Base-by-base conservation (phyloP, 257 asterid species). In the Primulina huaijiensis region DNA sequence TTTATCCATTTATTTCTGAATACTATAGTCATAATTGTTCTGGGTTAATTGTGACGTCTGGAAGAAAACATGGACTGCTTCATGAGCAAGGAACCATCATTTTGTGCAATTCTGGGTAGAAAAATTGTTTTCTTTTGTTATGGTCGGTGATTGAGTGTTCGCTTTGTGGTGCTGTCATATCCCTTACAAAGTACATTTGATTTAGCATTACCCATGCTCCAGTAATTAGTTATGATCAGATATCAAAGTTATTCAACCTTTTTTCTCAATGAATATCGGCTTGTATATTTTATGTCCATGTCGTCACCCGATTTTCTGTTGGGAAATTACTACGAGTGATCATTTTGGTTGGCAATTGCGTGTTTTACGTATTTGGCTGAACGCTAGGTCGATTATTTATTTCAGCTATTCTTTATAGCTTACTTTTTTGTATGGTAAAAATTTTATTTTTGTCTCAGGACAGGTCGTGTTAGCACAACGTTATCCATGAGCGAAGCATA, bases 401-500 rank as follows among this genome's bases (percentile, higher is more conserved):
- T 62, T 65, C 71, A 33, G 50, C 59, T 71, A 56, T 58, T 73
- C 29, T 50, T 25, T 65, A 52, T 74, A 56, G 52, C 3, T 38
- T 38, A 2, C 10, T 8, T 72, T 56, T 35, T 58, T 16, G 3
- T 37, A 57, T 66, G 7, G 29, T 73, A 9, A 38, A 62, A 8
- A 69, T 66, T 9, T 53, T 25, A 2, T 17, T 73, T 55, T 62
- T 63, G 21, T 59, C 34, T 71, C 55, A 62, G 46, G 33, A 64
- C 82, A 83, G 88, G 61, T 68, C 60, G 30, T 73, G 34, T 67
- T 37, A 21, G 30, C 52, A 60, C 60, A 57, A 64, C 65, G 68
- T 77, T 74, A 46, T 43, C 65, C 34, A 79, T 72, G 70, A 70
- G 56, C 69, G 72, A 62, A 77, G 65, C 5, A 78, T 67, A 70